Base-by-base conservation (phyloP, 1,139 yeast genomes). In the Suhomyces terraborum region DNA sequence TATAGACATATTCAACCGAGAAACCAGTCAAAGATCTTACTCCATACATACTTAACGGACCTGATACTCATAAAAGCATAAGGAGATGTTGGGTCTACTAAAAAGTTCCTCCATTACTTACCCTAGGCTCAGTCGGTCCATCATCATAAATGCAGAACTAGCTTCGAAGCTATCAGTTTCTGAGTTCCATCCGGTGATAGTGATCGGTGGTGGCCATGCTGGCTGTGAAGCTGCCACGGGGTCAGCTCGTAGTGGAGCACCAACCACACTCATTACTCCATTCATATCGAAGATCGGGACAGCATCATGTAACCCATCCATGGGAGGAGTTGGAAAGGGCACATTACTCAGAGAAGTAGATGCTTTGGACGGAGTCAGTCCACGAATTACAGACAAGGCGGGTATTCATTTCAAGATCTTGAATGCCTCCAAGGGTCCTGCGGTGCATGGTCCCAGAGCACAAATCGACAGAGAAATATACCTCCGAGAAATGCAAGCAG, bases 301-400 rank as follows among this genome's bases (percentile, higher is more conserved):
- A 0, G 94, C 98, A 22, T 88, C 96, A 1, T 94, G 99, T 60
- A 94, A 94, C 59, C 99, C 99, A 4, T 89, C 89, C 35, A 88
- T 89, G 84, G 99, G 98, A 28, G 99, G 99, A 40, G 94, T 94
- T 38, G 99, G 98, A 1, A 94, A 94, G 56, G 99, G 98, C 14
- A 93, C 96, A 1, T 67, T 94, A 37, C 66, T 94, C 27, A 77
- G 89, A 51, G 99, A 94, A 62, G 88, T 94, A 6, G 99, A 94
- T 67, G 98, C 99, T 0, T 67, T 94, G 40, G 99, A 91, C 61
- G 99, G 99, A 4, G 86, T 93, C 0, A 82, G 95, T 6, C 82
- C 93, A 0, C 70, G 79, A 45, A 79, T 93, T 13, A 91, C 94
- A 2, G 99, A 94, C 62, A 72, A 77, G 53, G 95, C 98, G 0